phyloP scores from a whole-genome alignment of 768 basidiomycete species.

The Suillus subluteus region DNA sequence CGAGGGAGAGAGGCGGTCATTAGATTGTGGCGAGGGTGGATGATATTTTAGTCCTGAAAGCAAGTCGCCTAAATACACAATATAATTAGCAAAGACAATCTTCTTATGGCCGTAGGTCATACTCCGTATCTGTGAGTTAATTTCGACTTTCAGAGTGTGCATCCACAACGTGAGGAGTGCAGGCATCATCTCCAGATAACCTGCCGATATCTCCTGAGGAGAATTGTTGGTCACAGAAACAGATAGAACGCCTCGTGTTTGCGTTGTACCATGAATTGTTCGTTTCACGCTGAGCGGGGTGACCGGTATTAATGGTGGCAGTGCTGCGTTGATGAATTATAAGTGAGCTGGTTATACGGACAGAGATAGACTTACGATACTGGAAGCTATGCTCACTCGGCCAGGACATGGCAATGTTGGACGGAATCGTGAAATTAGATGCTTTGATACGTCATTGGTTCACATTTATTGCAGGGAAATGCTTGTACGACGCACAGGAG shows the following conservation, averaged over 20 bases:
- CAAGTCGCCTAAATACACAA: conserved; percentile 52
- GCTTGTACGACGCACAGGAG: conserved; percentile 41
- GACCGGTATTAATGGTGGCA: conserved; percentile 41
- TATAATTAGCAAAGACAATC: neutral
- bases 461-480: neutral
- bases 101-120: neutral
- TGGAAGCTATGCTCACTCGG: conserved; percentile 51
- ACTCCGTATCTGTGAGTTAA: conserved; percentile 33
- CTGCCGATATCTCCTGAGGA: conserved; percentile 45
- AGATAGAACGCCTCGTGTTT: conserved; percentile 74
- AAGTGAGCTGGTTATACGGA: conserved; percentile 6
- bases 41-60: conserved; percentile 67
- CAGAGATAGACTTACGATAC: conserved; percentile 51
- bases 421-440: conserved; percentile 34
- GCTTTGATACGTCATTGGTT: neutral
- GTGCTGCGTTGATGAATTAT: conserved; percentile 31
- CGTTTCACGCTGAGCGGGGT: conserved; percentile 66
- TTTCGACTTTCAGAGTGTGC: conserved; percentile 65
- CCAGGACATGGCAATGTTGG: conserved; percentile 64
- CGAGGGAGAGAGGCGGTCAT: conserved; percentile 46
- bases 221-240: conserved; percentile 64
- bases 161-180: conserved; percentile 91
- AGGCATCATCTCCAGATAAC: conserved; percentile 92
- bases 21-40: conserved; percentile 35
- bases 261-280: conserved; percentile 71